These are phyloP conservation scores for Chlorella sp. DNA, from an alignment of 139 green algal species.

Conservation along the genomic window DNA sequence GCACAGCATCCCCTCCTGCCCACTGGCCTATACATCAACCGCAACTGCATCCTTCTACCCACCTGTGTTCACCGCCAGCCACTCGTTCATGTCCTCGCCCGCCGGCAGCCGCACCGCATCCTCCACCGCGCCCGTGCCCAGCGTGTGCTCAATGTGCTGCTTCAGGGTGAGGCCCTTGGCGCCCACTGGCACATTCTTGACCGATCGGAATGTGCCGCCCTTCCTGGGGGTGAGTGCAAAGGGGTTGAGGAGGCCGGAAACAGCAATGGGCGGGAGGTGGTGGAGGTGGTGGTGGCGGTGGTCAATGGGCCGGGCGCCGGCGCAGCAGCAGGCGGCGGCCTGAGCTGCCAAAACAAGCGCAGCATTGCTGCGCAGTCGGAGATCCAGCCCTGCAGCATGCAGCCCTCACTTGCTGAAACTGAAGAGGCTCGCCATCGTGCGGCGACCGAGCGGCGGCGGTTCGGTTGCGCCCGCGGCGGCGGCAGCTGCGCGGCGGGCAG, in stretches of 20 bases:
- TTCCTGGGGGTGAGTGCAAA: slow-evolving; percentile 24
- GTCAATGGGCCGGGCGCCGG: too few species aligned
- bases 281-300: too few species aligned
- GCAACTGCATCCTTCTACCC: slow-evolving; percentile 51
- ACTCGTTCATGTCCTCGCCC: slow-evolving; percentile 90
- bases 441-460: too few species aligned
- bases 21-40: neutral
- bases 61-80: slow-evolving; percentile 89
- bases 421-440: slow-evolving; percentile 3
- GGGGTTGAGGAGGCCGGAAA: too few species aligned
- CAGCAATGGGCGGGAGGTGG: too few species aligned
- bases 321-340: too few species aligned
- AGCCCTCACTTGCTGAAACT: neutral
- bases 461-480: too few species aligned
- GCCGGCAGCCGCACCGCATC: slow-evolving; percentile 86
- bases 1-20: too few species aligned
- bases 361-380: too few species aligned
- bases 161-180: slow-evolving; percentile 82
- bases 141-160: slow-evolving; percentile 91
- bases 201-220: slow-evolving; percentile 37
- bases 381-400: too few species aligned
- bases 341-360: too few species aligned
- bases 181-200: slow-evolving; percentile 50
- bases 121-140: slow-evolving; percentile 86
- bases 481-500: too few species aligned